Evolutionary conservation across 169 alveolate genomes (phyloP), one percentile per base, ranked within the genome.

Genomic region (Plasmodium malariae): DNA sequence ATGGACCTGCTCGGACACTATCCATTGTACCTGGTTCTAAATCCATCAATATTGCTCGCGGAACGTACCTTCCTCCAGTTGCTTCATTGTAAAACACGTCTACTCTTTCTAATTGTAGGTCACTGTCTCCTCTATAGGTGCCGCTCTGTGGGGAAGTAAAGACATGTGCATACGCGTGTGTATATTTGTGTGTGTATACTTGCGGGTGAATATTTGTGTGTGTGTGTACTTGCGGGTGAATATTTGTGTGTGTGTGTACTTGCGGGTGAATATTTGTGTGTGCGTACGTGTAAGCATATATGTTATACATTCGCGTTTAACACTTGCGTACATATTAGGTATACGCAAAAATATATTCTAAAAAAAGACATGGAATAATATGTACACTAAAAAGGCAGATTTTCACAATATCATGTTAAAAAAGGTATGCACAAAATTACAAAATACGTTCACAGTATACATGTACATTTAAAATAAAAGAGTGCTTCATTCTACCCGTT

Each of bases 11-110:
- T 69, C 99, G 97, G 36, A 98, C 99, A 36, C 99, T 96, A 96
- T 98, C 99, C 99, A 98, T 98, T 78, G 99, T 97, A 60, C 99
- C 99, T 49, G 99, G 99, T 95, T 98, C 99, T 78, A 98, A 95
- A 92, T 98, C 99, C 99, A 98, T 98, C 83, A 98, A 95, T 57
- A 98, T 97, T 36, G 99, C 99, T 83, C 99, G 96, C 49, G 99
- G 99, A 48, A 98, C 99, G 87, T 98, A 98, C 88, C 99, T 95
- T 11, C 99, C 99, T 60, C 99, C 99, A 7, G 99, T 96, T 26
- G 99, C 99, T 88, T 98, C 99, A 92, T 97, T 98, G 98, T 97
- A 98, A 93, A 96, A 98, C 45, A 98, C 99, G 62, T 96, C 96
- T 83, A 97, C 97, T 88, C 99, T 97, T 93, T 98, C 99, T 93